Conservation (phyloP, 2,329 filamentous ascomycete genomes). For the Trichoderma endophyticum region DNA sequence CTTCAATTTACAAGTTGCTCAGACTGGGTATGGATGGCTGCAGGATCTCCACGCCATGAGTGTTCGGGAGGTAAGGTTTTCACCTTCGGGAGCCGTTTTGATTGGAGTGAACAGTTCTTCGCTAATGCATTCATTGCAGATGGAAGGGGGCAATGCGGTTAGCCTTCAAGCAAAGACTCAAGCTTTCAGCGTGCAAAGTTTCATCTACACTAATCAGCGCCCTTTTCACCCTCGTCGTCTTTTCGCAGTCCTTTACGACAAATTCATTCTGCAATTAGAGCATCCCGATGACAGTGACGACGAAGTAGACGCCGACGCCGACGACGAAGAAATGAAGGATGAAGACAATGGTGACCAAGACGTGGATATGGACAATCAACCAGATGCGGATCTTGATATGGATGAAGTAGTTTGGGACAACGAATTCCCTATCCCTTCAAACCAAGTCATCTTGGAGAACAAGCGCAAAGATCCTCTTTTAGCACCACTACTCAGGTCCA, state of each 20-base stretch:
- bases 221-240: conserved; percentile 51
- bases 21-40: conserved; percentile 66
- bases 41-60: conserved; percentile 68
- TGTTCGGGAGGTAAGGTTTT: conserved; percentile 47
- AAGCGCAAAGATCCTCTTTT: conserved; percentile 53
- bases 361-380: conserved; percentile 18
- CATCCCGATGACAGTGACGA: conserved; percentile 36
- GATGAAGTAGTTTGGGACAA: too few species aligned
- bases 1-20: conserved; percentile 63
- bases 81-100: too few species aligned
- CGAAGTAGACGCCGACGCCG: conserved; percentile 35
- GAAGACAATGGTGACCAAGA: background rate
- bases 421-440: conserved; percentile 31
- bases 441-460: conserved; percentile 48
- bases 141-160: conserved; percentile 50
- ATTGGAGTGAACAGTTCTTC: background rate
- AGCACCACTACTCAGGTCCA: conserved; percentile 57
- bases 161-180: conserved; percentile 69
- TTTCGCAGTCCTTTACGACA: conserved; percentile 45
- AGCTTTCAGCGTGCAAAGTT: conserved; percentile 69
- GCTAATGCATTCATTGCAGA: conserved; percentile 24
- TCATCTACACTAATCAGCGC: conserved; percentile 61
- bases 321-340: conserved; percentile 25
- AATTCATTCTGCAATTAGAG: conserved; percentile 50
- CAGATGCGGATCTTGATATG: too few species aligned